These are phyloP conservation scores for Bruguiera gymnorhiza DNA, from an alignment of 345 rosid genomes.

Conservation along the genomic window DNA sequence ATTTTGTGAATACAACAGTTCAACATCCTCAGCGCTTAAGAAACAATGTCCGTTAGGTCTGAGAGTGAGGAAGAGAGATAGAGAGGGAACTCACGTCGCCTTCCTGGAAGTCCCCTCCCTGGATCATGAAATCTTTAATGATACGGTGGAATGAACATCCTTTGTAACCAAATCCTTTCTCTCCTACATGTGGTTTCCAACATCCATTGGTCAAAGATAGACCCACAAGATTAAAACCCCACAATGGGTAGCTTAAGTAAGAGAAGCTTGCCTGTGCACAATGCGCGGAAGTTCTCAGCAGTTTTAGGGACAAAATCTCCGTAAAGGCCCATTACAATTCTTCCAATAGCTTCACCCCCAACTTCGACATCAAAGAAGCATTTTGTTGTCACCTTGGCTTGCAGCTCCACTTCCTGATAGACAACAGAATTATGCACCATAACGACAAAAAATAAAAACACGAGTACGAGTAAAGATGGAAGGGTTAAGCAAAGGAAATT, in stretches of 20 bases:
- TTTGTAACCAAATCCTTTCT: conserved; percentile 78
- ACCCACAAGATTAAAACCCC: neutral
- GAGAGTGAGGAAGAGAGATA: neutral
- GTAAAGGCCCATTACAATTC: conserved; percentile 79
- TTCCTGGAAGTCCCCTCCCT: conserved; percentile 86
- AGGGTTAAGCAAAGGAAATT: neutral
- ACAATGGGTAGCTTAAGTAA: neutral
- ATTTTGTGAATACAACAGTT: conserved; percentile 9
- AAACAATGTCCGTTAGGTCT: neutral
- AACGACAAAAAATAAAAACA: neutral
- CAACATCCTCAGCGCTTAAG: neutral
- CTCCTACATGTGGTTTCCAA: conserved; percentile 48
- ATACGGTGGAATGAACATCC: conserved; percentile 89
- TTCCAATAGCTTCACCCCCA: conserved; percentile 73
- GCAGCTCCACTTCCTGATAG: conserved; percentile 59
- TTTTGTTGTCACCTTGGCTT: conserved; percentile 75
- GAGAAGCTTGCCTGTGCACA: conserved; percentile 67
- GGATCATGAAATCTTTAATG: conserved; percentile 92
- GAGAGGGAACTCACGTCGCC: conserved; percentile 55
- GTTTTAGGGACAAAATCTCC: conserved; percentile 85
- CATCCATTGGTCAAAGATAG: conserved; percentile 11
- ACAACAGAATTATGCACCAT: neutral
- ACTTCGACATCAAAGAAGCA: conserved; percentile 85
- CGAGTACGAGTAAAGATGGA: neutral
- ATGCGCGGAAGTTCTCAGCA: conserved; percentile 74